These are phyloP conservation scores for Zelopaecilomyces penicillatus DNA, from an alignment of 2,329 filamentous ascomycete genomes.

Conservation along the genomic window DNA sequence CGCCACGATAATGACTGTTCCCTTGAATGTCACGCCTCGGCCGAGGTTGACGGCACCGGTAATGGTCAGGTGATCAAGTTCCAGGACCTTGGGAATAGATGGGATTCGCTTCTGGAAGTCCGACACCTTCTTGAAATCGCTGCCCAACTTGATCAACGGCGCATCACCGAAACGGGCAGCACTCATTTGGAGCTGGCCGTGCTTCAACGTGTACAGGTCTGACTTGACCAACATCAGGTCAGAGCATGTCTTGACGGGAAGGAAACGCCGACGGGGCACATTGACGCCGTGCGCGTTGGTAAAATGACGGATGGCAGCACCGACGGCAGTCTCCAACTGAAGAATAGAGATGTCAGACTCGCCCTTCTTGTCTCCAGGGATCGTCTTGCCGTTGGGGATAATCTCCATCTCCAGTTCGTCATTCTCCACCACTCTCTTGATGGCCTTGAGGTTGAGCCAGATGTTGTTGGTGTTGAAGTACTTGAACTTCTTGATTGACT, in stretches of 20 bases:
- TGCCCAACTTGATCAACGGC: conserved; percentile 95
- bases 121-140: conserved; percentile 99
- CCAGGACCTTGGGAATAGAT: conserved; percentile 82
- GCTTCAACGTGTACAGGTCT: conserved; percentile 96
- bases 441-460: conserved; percentile 95
- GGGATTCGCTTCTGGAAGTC: conserved; percentile 86
- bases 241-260: conserved; percentile 99
- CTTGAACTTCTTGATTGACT: conserved; percentile 99
- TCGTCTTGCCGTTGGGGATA: conserved; percentile 98
- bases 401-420: conserved; percentile 99
- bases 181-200: conserved; percentile 96
- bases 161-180: conserved; percentile 92
- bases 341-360: conserved; percentile 96
- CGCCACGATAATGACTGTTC: conserved; percentile 97
- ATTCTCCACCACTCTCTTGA: conserved; percentile 98
- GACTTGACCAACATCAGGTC: conserved; percentile 99
- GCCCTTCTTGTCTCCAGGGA: conserved; percentile 98
- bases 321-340: conserved; percentile 97
- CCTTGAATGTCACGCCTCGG: conserved; percentile 91
- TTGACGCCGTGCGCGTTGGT: conserved; percentile 98
- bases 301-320: conserved; percentile 98
- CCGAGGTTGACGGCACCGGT: conserved; percentile 96
- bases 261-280: conserved; percentile 92
- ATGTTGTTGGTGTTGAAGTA: conserved; percentile 99
- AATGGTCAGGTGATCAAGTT: conserved; percentile 92